Conservation (phyloP, 1,139 yeast genomes). For the Hanseniaspora uvarum region DNA sequence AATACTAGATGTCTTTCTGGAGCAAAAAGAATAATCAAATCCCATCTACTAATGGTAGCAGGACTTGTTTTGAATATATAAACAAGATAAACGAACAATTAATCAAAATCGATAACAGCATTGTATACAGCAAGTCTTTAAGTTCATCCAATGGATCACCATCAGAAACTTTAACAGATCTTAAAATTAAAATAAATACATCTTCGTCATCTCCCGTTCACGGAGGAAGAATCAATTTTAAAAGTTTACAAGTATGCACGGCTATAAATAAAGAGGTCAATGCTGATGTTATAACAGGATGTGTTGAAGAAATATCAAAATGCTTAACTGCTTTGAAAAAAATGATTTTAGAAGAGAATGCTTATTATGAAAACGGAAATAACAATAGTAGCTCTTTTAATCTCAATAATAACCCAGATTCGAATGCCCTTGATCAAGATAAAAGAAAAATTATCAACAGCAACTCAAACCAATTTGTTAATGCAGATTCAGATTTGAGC, state of each 20-base stretch:
- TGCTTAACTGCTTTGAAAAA: not conserved
- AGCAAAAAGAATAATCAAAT: constrained; percentile 1
- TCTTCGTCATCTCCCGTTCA: not conserved
- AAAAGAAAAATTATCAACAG: not conserved
- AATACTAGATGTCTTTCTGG: constrained; percentile 10
- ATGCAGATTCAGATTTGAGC: not conserved
- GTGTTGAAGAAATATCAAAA: constrained; percentile 7
- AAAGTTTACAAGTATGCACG: not conserved
- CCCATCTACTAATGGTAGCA: not conserved
- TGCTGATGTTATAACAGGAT: not conserved
- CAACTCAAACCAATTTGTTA: not conserved
- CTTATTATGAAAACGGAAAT: not conserved
- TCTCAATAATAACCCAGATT: not conserved
- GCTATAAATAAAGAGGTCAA: constrained; percentile 5
- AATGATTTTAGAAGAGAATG: constrained; percentile 3
- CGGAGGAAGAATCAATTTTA: not conserved
- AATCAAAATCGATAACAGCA: not conserved
- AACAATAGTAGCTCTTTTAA: not conserved
- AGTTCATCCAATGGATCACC: not conserved
- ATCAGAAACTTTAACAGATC: not conserved
- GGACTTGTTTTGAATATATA: constrained; percentile 4
- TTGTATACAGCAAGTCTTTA: not conserved
- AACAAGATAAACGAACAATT: constrained; percentile 1
- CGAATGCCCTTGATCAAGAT: not conserved
- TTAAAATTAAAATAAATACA: not conserved